Base-by-base conservation (phyloP, 805 yeast genomes). In the Candida loeiensis region DNA sequence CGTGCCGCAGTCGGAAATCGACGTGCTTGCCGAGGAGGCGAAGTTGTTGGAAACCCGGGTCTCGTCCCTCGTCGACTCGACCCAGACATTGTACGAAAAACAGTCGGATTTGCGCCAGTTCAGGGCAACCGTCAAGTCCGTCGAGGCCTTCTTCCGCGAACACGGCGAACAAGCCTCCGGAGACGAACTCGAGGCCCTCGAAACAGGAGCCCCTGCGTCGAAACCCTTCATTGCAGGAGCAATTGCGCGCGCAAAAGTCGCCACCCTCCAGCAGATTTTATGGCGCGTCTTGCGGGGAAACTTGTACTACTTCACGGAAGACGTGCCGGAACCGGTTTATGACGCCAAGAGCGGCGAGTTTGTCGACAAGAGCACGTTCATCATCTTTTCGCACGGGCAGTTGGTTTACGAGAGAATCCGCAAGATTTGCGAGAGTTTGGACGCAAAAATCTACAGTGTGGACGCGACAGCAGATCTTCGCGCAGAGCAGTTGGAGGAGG, bases 231-330 rank as follows among this genome's bases (percentile, higher is more conserved):
- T 85, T 36, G 78, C 93, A 6, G 99, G 98, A 38, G 90, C 91
- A 11, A 81, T 93, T 34, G 74, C 80, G 32, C 75, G 93, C 52
- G 77, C 71, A 8, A 85, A 84, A 54, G 72, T 88, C 19, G 77
- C 74, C 12, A 71, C 82, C 2, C 69, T 93, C 46, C 89, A 89
- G 57, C 85, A 80, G 53, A 87, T 93, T 41, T 66, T 89, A 35
- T 93, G 96, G 95, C 77, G 99, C 64, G 80, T 88, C 14, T 74
- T 91, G 47, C 80, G 99, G 60, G 99, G 99, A 55, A 93, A 93
- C 59, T 69, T 95, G 48, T 87, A 76, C 54, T 77, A 90, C 59
- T 81, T 82, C 49, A 76, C 84, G 47, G 74, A 76, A 35, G 93
- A 85, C 49, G 78, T 91, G 44, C 75, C 76, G 5, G 85, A 83